Conservation (phyloP, 2,329 filamentous ascomycete genomes). For the Fusarium heterosporum region DNA sequence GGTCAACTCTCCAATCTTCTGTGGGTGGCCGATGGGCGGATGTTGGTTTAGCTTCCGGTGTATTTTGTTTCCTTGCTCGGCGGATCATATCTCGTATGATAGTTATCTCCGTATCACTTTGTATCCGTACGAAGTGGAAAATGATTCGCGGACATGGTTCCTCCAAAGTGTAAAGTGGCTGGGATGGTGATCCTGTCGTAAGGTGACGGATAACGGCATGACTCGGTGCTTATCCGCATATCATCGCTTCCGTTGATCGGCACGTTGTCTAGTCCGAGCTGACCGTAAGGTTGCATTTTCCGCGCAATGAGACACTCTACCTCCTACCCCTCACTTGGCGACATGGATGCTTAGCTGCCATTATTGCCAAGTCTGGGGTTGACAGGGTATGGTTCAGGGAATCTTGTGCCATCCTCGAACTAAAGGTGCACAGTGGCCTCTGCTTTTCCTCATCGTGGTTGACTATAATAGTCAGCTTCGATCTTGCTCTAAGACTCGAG, state of each 20-base stretch:
- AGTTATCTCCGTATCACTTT: constrained; percentile 26
- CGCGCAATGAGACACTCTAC: constrained; percentile 24
- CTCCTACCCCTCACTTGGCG: constrained; percentile 37
- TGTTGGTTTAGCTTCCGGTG: too few relatives aligned
- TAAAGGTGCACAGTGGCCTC: constrained; percentile 11
- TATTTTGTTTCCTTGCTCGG: too few relatives aligned
- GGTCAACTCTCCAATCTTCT: too few relatives aligned
- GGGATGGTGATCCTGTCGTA: constrained; percentile 3
- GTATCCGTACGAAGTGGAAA: constrained; percentile 16
- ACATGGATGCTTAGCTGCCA: constrained; percentile 14
- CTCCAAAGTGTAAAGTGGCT: constrained; percentile 8
- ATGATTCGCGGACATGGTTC: constrained; percentile 22
- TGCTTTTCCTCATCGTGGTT: constrained; percentile 12
- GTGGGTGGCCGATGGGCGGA: too few relatives aligned
- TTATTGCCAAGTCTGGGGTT: constrained; percentile 37
- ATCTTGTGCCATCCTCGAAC: constrained; percentile 2
- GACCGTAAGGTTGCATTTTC: constrained; percentile 26
- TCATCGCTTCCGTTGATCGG: neutral
- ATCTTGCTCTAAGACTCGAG: neutral
- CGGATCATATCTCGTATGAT: neutral
- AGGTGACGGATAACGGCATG: constrained; percentile 20
- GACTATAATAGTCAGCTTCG: constrained; percentile 35
- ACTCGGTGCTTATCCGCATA: constrained; percentile 34
- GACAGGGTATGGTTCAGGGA: constrained; percentile 29
- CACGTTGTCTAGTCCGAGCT: neutral